A percentile compares a stretch with the other conserved stretches of the same genome.
Evolutionary conservation across 495 filamentous ascomycete genomes (phyloP).

Genomic region (Neurospora tetraspora): DNA sequence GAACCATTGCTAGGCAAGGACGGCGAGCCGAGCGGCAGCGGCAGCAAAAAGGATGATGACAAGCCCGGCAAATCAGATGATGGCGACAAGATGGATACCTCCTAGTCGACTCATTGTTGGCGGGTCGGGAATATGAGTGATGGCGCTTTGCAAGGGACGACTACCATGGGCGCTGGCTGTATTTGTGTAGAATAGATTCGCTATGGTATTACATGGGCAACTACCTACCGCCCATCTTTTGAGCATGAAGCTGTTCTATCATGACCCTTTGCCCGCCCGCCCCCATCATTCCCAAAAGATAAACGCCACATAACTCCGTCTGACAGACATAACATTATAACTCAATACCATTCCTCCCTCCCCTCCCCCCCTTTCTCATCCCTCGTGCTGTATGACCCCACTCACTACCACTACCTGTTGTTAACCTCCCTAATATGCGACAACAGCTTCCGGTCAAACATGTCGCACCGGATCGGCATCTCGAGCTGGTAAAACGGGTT

Average conservation of each 20-base stretch:
- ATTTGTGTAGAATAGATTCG: conserved; percentile 7
- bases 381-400: neutral
- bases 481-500: conserved; percentile 97
- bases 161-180: conserved; percentile 1
- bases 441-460: conserved; percentile 77
- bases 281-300: neutral
- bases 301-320: conserved; percentile 15
- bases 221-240: neutral
- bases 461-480: conserved; percentile 93
- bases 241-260: neutral
- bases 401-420: conserved; percentile 26
- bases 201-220: neutral
- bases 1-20: conserved; percentile 54
- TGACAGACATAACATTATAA: conserved; percentile 8
- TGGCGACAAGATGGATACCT: conserved; percentile 82
- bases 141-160: neutral
- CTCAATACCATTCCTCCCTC: neutral
- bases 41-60: conserved; percentile 17
- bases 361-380: neutral
- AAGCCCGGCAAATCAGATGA: conserved; percentile 40
- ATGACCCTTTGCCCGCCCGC: neutral
- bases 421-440: conserved; percentile 58
- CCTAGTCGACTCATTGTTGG: conserved; percentile 25
- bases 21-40: conserved; percentile 57
- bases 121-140: neutral